Evolutionary conservation across 2,329 filamentous ascomycete genomes (phyloP), one percentile per base, ranked within the genome.

Genomic region (Fusarium sp.): DNA sequence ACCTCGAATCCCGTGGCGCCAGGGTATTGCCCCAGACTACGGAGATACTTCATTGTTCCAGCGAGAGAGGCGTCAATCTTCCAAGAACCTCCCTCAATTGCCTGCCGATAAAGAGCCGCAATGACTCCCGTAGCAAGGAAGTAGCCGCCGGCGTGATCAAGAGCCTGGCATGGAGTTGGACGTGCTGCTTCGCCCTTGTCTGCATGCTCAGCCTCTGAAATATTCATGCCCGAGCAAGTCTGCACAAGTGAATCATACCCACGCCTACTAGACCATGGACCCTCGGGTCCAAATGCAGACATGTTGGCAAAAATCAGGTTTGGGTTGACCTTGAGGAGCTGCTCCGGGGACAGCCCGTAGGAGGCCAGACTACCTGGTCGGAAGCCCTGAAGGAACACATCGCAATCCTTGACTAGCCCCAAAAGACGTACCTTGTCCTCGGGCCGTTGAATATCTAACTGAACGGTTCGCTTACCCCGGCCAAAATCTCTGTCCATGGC

Each of bases 401-500:
- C 89, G 4, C 85, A 87, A 2, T 85, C 85, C 4, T 79, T 78
- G 1, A 91, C 77, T 3, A 92, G 81, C 2, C 81, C 75, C 36
- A 89, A 82, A 36, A 92, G 89, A 1, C 76, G 74, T 8, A 77
- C 75, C 20, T 85, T 83, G 31, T 88, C 88, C 2, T 74, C 73
- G 0, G 79, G 62, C 0, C 82, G 78, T 64, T 87, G 86, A 4
- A 92, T 81, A 64, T 91, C 84, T 13, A 92, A 79, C 23, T 89
- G 86, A 6, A 84, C 82, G 1, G 87, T 84, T 70, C 89, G 87
- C 74, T 92, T 92, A 18, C 90, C 90, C 53, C 87, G 85, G 66
- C 90, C 89, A 27, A 89, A 84, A 70, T 91, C 89, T 1, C 89
- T 82, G 70, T 91, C 89, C 73, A 90, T 89, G 73, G 87, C 86